Evolutionary conservation across 2,329 filamentous ascomycete genomes (phyloP).

Genomic region (Colletotrichum sp.): DNA sequence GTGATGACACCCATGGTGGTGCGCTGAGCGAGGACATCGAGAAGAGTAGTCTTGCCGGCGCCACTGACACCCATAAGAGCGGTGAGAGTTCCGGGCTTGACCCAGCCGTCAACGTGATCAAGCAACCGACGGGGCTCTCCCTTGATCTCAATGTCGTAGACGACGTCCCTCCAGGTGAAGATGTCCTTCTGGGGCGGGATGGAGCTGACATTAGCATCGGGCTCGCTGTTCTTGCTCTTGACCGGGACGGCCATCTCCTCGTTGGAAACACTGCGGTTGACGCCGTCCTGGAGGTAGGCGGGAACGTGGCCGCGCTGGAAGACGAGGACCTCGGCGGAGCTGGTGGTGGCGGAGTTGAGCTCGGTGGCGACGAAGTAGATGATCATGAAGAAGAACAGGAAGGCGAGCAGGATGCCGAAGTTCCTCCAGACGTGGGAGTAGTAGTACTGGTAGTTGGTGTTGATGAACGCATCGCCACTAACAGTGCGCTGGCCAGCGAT

Average conservation of each 20-base stretch:
- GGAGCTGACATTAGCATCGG: constrained; percentile 28
- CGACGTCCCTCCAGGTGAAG: constrained; percentile 82
- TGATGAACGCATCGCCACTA: constrained; percentile 66
- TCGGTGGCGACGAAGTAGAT: constrained; percentile 70
- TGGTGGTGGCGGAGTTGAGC: constrained; percentile 66
- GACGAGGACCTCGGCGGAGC: constrained; percentile 72
- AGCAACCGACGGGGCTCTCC: constrained; percentile 72
- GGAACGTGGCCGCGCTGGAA: constrained; percentile 65
- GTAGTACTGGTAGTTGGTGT: constrained; percentile 59
- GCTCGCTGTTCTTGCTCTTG: constrained; percentile 60
- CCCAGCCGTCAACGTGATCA: constrained; percentile 84
- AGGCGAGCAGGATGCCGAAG: constrained; percentile 70
- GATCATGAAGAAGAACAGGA: constrained; percentile 67
- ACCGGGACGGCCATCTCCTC: constrained; percentile 44
- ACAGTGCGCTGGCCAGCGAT: constrained; percentile 58
- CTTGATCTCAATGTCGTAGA: constrained; percentile 77
- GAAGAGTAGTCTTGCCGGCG: constrained; percentile 48
- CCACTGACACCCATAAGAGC: constrained; percentile 72
- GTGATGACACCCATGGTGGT: constrained; percentile 67
- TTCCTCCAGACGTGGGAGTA: constrained; percentile 70
- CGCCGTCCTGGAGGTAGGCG: constrained; percentile 37
- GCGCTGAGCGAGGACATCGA: constrained; percentile 50
- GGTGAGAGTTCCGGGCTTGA: constrained; percentile 86
- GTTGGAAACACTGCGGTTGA: constrained; percentile 31
- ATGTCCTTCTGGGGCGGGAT: constrained; percentile 57